Evolutionary conservation across 1,139 yeast species (phyloP).

Genomic region (Diutina sp.): DNA sequence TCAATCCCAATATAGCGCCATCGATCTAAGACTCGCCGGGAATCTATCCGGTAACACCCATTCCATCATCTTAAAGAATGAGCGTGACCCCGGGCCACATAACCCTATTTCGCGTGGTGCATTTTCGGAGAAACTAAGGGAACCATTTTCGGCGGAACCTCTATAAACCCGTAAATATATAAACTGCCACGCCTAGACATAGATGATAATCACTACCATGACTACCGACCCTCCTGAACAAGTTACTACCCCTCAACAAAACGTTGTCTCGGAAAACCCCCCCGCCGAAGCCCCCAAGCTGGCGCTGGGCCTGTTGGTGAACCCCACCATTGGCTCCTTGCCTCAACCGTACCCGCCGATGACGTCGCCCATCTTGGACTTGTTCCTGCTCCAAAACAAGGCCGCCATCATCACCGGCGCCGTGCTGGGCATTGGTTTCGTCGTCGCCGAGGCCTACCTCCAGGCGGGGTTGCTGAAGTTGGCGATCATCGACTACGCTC

Average conservation of each 20-base stretch:
- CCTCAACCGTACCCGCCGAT: slow-evolving; percentile 1
- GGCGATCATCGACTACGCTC: slow-evolving; percentile 31
- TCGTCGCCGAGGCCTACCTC: slow-evolving; percentile 30
- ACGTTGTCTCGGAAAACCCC: background rate
- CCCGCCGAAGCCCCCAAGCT: background rate
- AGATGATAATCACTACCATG: too few relatives aligned
- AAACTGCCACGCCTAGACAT: too few relatives aligned
- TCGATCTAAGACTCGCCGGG: background rate
- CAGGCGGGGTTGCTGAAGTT: slow-evolving; percentile 30
- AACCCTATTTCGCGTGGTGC: background rate
- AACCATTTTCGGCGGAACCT: background rate
- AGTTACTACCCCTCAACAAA: background rate
- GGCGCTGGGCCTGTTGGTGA: background rate
- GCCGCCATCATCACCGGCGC: slow-evolving; percentile 32
- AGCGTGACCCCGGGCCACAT: background rate
- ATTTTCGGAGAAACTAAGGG: background rate
- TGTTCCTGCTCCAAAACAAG: slow-evolving; percentile 24
- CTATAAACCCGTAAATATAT: background rate
- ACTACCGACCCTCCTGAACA: background rate
- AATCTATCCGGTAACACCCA: too few relatives aligned
- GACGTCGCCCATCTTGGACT: slow-evolving; percentile 12
- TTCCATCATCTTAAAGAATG: background rate
- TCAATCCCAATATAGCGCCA: background rate
- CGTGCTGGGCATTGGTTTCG: slow-evolving; percentile 32
- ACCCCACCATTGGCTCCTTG: background rate